These are phyloP conservation scores for Cercophora newfieldiana DNA, from an alignment of 495 filamentous ascomycete species.

Conservation along the genomic window DNA sequence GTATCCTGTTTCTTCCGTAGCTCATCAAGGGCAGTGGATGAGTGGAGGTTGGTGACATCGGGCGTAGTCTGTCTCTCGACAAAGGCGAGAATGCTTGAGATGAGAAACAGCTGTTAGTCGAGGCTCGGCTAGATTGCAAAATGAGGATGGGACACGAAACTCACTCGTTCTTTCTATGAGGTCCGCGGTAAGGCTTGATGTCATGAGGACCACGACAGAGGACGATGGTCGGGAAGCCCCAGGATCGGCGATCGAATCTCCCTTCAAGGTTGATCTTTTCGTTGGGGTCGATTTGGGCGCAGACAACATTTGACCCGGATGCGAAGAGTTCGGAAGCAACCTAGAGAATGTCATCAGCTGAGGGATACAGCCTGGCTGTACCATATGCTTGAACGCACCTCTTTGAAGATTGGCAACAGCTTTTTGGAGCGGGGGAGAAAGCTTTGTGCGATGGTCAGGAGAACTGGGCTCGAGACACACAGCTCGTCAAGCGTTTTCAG, in stretches of 20 bases:
- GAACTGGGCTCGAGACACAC: no score
- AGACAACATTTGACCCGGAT: not conserved
- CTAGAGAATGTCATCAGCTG: no score
- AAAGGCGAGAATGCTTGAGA: conserved; percentile 1
- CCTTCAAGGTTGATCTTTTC: not conserved
- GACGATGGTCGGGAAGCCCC: not conserved
- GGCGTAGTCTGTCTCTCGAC: not conserved
- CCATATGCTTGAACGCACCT: no score
- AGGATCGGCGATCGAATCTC: not conserved
- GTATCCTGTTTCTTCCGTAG: not conserved
- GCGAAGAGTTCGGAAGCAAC: not conserved
- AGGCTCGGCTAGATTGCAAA: not conserved
- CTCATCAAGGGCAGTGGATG: not conserved
- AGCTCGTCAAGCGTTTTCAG: no score
- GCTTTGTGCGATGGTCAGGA: no score
- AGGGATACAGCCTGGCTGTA: no score
- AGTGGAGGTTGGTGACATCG: not conserved
- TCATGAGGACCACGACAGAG: not conserved
- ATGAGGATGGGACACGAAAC: not conserved
- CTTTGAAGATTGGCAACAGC: no score
- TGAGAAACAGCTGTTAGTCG: not conserved
- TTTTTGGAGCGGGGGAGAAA: no score
- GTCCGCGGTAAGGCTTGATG: not conserved
- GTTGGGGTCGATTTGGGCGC: not conserved
- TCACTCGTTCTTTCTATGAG: not conserved